Base-by-base conservation (phyloP, 306 rosid genomes). In the Trifolium subterraneum region DNA sequence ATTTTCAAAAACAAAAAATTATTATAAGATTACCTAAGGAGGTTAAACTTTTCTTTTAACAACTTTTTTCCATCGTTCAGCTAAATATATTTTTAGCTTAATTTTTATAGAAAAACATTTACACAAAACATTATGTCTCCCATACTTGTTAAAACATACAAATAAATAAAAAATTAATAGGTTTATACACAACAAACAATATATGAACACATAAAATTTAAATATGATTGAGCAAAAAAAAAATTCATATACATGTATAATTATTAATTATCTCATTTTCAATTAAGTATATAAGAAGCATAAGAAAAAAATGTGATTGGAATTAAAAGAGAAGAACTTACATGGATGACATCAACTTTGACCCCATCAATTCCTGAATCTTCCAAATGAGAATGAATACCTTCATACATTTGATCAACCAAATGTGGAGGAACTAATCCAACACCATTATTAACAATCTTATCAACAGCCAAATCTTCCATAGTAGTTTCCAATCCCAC, bases 331-430 rank as follows among this genome's bases (percentile, higher is more conserved):
- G 13, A 23, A 13, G 15, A 7, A 88, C 95, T 88, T 86, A 91
- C 98, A 29, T 91, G 97, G 58, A 94, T 94, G 48, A 94, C 98
- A 72, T 94, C 98, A 22, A 94, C 92, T 50, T 94, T 94, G 80
- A 94, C 95, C 3, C 98, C 98, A 47, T 94, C 98, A 22, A 94
- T 88, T 7, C 98, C 98, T 0, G 86, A 86, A 0, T 79, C 48
- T 4, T 90, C 87, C 86, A 94, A 68, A 69, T 84, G 91, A 2
- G 91, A 72, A 74, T 94, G 98, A 71, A 94, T 83, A 2, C 98
- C 95, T 63, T 94, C 91, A 10, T 83, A 94, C 98, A 94, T 82
- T 59, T 86, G 76, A 47, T 71, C 85, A 0, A 81, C 98, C 10
- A 59, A 7, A 10, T 94, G 82, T 0, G 97, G 98, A 9, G 95